A percentile compares a stretch with the other conserved stretches of the same genome.
Evolutionary conservation across 1,284 basidiomycete species (phyloP).

Genomic region (Somion occarium): DNA sequence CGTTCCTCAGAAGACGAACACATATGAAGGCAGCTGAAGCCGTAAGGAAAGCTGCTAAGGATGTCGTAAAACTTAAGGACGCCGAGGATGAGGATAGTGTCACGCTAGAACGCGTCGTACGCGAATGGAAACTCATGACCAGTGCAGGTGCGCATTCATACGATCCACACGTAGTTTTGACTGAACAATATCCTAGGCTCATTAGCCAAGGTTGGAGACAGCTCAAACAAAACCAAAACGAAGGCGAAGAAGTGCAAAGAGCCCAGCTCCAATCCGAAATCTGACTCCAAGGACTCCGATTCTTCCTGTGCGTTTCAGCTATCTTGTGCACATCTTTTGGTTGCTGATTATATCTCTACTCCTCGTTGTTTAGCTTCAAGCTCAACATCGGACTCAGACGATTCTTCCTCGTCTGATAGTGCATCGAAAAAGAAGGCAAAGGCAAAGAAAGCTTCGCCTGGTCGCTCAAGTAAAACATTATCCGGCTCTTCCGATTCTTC

Average conservation of each 20-base stretch:
- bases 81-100: constrained; percentile 41
- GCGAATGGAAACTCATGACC: constrained; percentile 49
- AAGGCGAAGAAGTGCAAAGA: constrained; percentile 16
- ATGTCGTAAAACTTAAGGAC: constrained; percentile 53
- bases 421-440: constrained; percentile 11
- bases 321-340: no score
- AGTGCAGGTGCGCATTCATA: background rate
- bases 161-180: background rate
- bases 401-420: constrained; percentile 11
- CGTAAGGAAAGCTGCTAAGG: constrained; percentile 49
- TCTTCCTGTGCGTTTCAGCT: constrained; percentile 12
- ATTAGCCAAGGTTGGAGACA: constrained; percentile 6
- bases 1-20: constrained; percentile 60
- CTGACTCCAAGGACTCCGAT: constrained; percentile 25
- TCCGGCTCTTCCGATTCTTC: constrained; percentile 1
- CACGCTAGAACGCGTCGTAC: constrained; percentile 56
- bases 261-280: constrained; percentile 25
- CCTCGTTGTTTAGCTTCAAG: no score
- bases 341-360: no score
- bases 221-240: background rate
- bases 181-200: no score
- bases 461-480: constrained; percentile 13
- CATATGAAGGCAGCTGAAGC: constrained; percentile 64
- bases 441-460: constrained; percentile 9
- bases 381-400: constrained; percentile 8